Percentiles rank a stretch among this genome's conserved stretches.
Conservation (phyloP, 2,329 filamentous ascomycete genomes). For the Emericellopsis cladophorae region DNA sequence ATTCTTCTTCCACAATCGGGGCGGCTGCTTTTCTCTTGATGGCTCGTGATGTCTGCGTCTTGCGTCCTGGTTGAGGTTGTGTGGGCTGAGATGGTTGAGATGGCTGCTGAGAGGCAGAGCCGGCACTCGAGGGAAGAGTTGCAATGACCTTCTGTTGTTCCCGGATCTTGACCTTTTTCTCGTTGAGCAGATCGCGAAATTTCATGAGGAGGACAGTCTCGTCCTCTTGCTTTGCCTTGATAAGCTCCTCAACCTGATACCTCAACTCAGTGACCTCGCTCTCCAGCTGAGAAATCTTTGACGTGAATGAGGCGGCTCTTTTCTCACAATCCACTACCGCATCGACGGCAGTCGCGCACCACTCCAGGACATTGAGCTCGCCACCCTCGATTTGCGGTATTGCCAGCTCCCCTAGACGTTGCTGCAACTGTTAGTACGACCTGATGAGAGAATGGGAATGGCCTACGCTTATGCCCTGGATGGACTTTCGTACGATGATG, state of each 20-base stretch:
- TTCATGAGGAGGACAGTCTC: conserved; percentile 56
- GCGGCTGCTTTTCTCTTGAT: conserved; percentile 36
- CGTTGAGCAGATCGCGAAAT: conserved; percentile 58
- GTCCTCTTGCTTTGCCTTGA: conserved; percentile 51
- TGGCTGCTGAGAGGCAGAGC: conserved; percentile 9
- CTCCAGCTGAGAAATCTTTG: conserved; percentile 34
- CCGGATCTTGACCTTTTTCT: conserved; percentile 70
- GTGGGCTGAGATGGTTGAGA: conserved; percentile 5
- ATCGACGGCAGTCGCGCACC: conserved; percentile 49
- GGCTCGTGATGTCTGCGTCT: conserved; percentile 23
- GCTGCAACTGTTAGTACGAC: conserved; percentile 27
- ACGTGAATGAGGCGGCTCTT: conserved; percentile 27
- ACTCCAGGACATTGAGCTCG: conserved; percentile 54
- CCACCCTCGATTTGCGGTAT: conserved; percentile 35
- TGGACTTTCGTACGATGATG: conserved; percentile 51
- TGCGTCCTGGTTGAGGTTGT: conserved; percentile 11
- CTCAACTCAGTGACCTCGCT: conserved; percentile 44
- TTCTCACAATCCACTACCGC: conserved; percentile 30
- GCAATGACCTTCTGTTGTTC: conserved; percentile 54
- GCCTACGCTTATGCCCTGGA: conserved; percentile 55
- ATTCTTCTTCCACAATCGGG: conserved; percentile 20
- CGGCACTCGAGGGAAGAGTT: conserved; percentile 1
- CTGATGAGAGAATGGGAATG: not conserved
- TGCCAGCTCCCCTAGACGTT: conserved; percentile 55
- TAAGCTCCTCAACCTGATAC: conserved; percentile 52